Conservation (phyloP, 176 grass and related monocot species). For the Lolium rigidum region DNA sequence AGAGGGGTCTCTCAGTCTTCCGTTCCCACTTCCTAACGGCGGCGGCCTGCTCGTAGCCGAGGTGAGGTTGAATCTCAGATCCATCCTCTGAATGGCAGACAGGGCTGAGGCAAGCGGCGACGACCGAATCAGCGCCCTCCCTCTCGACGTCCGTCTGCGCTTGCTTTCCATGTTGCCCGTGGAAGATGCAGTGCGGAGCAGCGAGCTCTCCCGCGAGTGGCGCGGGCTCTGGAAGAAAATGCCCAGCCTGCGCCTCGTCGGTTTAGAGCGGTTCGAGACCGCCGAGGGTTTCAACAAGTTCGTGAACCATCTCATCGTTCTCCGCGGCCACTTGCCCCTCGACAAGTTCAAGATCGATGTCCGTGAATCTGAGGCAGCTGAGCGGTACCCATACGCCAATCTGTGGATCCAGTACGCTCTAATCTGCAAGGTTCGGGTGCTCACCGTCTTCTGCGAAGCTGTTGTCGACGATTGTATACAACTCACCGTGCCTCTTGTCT, state of each 20-base stretch:
- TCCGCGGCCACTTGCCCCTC: conserved; percentile 9
- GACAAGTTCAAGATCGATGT: not conserved
- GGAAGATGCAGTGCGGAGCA: not conserved
- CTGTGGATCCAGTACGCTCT: not conserved
- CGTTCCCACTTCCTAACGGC: too few relatives aligned
- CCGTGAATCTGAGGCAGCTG: too few relatives aligned
- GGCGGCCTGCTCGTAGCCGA: too few relatives aligned
- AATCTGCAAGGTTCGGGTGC: not conserved
- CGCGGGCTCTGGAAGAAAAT: not conserved
- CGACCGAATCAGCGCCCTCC: not conserved
- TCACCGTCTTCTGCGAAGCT: not conserved
- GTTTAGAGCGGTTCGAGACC: not conserved
- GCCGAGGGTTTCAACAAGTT: not conserved
- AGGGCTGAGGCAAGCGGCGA: not conserved
- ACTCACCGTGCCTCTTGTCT: not conserved
- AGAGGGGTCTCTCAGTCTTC: too few relatives aligned
- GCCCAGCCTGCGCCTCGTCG: not conserved
- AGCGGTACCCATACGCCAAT: not conserved
- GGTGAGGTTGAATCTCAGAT: too few relatives aligned
- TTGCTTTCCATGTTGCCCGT: not conserved
- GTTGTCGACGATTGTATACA: not conserved
- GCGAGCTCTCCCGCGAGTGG: not conserved
- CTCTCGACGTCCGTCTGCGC: not conserved
- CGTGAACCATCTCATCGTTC: not conserved
- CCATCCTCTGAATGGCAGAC: not conserved